Evolutionary conservation across 1,284 basidiomycete species (phyloP).

Genomic region (Coniferiporia sulphurascens): DNA sequence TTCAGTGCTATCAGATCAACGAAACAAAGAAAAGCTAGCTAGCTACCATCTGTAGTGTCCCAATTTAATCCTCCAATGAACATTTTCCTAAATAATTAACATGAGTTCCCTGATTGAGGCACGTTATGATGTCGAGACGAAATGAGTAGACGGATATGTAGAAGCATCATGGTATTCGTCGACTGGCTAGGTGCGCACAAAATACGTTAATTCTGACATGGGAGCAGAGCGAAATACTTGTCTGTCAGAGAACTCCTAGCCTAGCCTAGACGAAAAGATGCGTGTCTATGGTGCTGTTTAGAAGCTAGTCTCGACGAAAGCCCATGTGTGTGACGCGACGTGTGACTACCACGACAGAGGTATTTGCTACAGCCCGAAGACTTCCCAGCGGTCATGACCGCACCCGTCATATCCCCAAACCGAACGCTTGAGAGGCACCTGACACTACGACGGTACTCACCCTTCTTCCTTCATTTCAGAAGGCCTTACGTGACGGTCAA

Average conservation of each 20-base stretch:
- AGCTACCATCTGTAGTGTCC: constrained; percentile 93
- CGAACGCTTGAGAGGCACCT: constrained; percentile 24
- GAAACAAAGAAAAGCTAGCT: constrained; percentile 29
- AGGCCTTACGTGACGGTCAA: constrained; percentile 71
- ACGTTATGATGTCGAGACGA: constrained; percentile 24
- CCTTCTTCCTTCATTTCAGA: constrained; percentile 99
- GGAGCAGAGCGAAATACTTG: constrained; percentile 63
- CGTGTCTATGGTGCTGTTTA: constrained; percentile 37
- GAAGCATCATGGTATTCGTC: constrained; percentile 25
- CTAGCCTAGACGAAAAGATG: constrained; percentile 71
- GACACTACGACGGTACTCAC: constrained; percentile 58
- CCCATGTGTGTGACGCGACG: constrained; percentile 34
- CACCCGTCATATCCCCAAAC: constrained; percentile 1
- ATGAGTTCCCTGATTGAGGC: constrained; percentile 25
- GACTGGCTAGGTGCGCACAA: constrained; percentile 55
- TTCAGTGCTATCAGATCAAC: constrained; percentile 37
- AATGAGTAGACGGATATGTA: constrained; percentile 12
- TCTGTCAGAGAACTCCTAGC: constrained; percentile 52
- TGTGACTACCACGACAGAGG: constrained; percentile 35
- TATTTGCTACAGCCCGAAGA: constrained; percentile 27
- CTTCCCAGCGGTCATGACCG: constrained; percentile 14
- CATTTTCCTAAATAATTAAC: constrained; percentile 78
- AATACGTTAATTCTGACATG: constrained; percentile 47
- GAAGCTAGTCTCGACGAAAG: constrained; percentile 48
- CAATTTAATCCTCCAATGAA: constrained; percentile 96